Conservation (phyloP, 1,284 basidiomycete species). For the Moesziomyces aphidis region DNA sequence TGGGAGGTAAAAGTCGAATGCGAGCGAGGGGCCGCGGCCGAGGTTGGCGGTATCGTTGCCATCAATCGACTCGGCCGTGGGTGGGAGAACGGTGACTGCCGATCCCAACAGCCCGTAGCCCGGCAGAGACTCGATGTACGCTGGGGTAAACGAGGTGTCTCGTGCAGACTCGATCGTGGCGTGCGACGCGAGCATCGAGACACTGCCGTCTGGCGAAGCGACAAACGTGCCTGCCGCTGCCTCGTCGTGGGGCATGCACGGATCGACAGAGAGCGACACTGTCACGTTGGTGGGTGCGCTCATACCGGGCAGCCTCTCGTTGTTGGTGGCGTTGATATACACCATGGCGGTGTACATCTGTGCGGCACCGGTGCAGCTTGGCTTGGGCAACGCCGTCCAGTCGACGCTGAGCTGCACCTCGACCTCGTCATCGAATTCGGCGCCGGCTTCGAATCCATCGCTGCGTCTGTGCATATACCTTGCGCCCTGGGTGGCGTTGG, state of each 20-base stretch:
- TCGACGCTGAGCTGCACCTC: slow-evolving; percentile 19
- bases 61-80: slow-evolving; percentile 24
- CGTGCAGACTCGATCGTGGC: slow-evolving; percentile 15
- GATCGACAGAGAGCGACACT: slow-evolving; percentile 20
- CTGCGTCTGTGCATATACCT: slow-evolving; percentile 8
- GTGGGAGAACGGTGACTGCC: slow-evolving; percentile 28
- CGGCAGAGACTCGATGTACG: slow-evolving; percentile 73
- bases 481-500: background rate
- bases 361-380: slow-evolving; percentile 1
- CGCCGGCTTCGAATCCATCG: slow-evolving; percentile 15
- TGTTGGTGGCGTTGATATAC: slow-evolving; percentile 27
- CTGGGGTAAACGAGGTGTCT: slow-evolving; percentile 72
- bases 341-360: slow-evolving; percentile 18
- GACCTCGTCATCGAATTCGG: slow-evolving; percentile 31
- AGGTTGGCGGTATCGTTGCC: background rate
- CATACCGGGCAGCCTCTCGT: slow-evolving; percentile 20
- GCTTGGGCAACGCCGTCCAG: slow-evolving; percentile 9
- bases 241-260: slow-evolving; percentile 72
- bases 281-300: slow-evolving; percentile 19
- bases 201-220: slow-evolving; percentile 5
- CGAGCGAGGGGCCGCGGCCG: slow-evolving; percentile 18
- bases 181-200: slow-evolving; percentile 28
- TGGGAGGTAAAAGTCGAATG: slow-evolving; percentile 21
- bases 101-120: slow-evolving; percentile 43
- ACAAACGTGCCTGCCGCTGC: slow-evolving; percentile 71